phyloP scores from a whole-genome alignment of 805 yeast genomes.

The Lachancea lanzarotensis region DNA sequence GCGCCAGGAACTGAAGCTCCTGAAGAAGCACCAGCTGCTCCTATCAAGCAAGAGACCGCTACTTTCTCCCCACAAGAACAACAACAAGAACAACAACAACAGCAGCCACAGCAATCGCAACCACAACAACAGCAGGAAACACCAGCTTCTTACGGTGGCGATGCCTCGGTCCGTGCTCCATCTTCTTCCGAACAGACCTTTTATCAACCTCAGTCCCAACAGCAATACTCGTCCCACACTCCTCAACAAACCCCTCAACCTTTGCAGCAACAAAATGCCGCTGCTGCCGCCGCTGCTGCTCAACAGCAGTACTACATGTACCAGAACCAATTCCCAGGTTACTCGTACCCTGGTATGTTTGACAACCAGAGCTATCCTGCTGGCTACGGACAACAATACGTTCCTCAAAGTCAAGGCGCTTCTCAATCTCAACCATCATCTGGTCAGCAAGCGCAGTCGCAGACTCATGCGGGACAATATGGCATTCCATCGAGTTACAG shows the following conservation, averaged over 20 bases:
- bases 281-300: slow-evolving; percentile 25
- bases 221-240: slow-evolving; percentile 22
- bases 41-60: slow-evolving; percentile 4
- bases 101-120: too few species aligned
- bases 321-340: slow-evolving; percentile 34
- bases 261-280: slow-evolving; percentile 22
- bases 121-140: slow-evolving; percentile 34
- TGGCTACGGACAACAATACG: slow-evolving; percentile 26
- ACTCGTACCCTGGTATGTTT: slow-evolving; percentile 33
- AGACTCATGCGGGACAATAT: slow-evolving; percentile 16
- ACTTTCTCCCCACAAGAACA: slow-evolving; percentile 21
- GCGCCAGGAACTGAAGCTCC: slow-evolving; percentile 7
- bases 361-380: slow-evolving; percentile 27
- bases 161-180: slow-evolving; percentile 10
- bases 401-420: slow-evolving; percentile 17
- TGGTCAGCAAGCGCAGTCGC: slow-evolving; percentile 7
- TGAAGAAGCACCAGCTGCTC: slow-evolving; percentile 7
- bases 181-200: slow-evolving; percentile 16
- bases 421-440: slow-evolving; percentile 13
- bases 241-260: slow-evolving; percentile 25
- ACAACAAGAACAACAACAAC: slow-evolving; percentile 36
- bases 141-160: slow-evolving; percentile 13
- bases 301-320: slow-evolving; percentile 34
- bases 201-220: slow-evolving; percentile 20
- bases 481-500: slow-evolving; percentile 23